phyloP scores from a whole-genome alignment of 176 grass and related monocot genomes.

The Elymus sibiricus region DNA sequence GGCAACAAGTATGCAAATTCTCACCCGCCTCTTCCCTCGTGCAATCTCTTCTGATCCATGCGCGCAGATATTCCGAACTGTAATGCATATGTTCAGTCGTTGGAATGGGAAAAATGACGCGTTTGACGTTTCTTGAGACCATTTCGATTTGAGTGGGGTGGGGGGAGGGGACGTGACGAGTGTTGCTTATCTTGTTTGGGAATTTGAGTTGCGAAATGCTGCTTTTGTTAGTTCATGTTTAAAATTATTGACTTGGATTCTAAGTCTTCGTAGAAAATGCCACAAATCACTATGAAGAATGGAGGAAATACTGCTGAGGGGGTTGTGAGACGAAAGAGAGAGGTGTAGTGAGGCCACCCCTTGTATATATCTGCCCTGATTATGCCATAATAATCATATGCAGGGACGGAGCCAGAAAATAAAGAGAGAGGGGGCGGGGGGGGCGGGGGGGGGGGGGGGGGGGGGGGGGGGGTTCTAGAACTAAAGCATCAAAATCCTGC shows the following conservation, averaged over 20 bases:
- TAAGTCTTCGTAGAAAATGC: not conserved
- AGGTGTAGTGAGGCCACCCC: not conserved
- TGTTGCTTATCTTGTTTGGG: not conserved
- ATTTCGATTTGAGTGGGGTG: not conserved
- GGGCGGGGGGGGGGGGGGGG: too few species aligned
- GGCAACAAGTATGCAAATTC: slow-evolving; percentile 83
- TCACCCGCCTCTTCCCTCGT: not conserved
- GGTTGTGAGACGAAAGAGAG: not conserved
- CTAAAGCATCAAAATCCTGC: too few species aligned
- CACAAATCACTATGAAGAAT: not conserved
- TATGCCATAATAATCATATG: not conserved
- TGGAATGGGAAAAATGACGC: not conserved
- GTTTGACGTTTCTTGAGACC: not conserved
- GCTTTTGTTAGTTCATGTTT: not conserved
- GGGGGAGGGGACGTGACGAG: not conserved
- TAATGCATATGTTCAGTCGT: not conserved
- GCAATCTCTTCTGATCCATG: slow-evolving; percentile 2
- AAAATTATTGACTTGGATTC: not conserved
- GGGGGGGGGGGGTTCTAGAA: too few species aligned
- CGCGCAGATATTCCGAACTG: not conserved
- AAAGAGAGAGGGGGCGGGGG: too few species aligned
- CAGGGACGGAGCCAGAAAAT: too few species aligned
- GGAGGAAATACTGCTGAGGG: not conserved
- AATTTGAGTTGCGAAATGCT: not conserved
- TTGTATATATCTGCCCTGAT: not conserved